Conservation (phyloP, 2,329 filamentous ascomycete genomes). For the Cercospora citrullina region DNA sequence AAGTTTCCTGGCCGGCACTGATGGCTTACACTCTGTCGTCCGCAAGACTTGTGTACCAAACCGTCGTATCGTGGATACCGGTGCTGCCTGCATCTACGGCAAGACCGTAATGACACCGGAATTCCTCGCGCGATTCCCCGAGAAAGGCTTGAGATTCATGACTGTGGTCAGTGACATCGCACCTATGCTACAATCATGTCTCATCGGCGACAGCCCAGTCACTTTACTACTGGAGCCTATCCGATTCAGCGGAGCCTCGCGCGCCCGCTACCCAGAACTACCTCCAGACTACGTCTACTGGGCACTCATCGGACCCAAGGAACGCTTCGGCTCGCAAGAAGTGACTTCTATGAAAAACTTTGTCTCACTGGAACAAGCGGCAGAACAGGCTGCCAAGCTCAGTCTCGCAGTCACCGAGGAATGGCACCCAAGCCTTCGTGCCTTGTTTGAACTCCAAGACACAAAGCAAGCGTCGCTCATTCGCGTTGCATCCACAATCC, state of each 20-base stretch:
- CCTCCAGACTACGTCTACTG: constrained; percentile 30
- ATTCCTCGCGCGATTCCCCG: constrained; percentile 22
- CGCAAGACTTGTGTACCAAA: constrained; percentile 27
- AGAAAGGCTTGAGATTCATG: constrained; percentile 27
- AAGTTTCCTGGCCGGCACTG: constrained; percentile 27
- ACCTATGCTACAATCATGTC: constrained; percentile 27
- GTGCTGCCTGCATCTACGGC: constrained; percentile 29
- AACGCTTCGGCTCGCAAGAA: constrained; percentile 21
- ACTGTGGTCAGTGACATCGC: constrained; percentile 23
- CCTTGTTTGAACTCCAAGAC: constrained; percentile 27
- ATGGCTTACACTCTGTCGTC: constrained; percentile 30
- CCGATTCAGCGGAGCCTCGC: constrained; percentile 22
- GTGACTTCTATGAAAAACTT: constrained; percentile 7
- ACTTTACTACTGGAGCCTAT: constrained; percentile 29
- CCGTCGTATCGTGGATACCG: constrained; percentile 26
- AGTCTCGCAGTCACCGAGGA: constrained; percentile 25
- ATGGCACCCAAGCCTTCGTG: constrained; percentile 27
- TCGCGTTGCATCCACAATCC: constrained; percentile 38
- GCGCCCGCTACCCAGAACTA: constrained; percentile 18
- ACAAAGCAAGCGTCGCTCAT: constrained; percentile 37
- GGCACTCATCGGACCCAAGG: constrained; percentile 28
- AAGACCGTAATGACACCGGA: constrained; percentile 30
- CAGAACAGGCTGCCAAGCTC: constrained; percentile 20
- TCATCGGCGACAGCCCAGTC: constrained; percentile 28
- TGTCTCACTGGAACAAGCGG: constrained; percentile 9